Percentiles rank a stretch among this genome's conserved stretches.
Conservation (phyloP, 2,329 filamentous ascomycete genomes). For the Elsinoe batatas region DNA sequence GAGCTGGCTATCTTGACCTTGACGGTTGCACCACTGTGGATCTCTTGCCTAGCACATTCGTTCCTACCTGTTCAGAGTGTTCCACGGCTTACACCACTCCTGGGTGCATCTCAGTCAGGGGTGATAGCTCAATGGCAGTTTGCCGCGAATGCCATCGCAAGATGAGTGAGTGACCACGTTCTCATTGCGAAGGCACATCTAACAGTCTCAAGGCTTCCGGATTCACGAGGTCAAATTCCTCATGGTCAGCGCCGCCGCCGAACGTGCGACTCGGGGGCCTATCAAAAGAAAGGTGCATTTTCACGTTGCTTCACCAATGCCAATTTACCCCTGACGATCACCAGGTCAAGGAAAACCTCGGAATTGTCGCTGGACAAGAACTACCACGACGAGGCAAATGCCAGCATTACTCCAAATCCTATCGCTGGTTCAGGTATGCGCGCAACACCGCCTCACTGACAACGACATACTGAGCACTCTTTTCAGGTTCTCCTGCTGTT, state of each 20-base stretch:
- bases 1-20: slow-evolving; percentile 69
- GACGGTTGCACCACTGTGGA: slow-evolving; percentile 65
- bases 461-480: slow-evolving; percentile 11
- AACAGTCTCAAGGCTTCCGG: slow-evolving; percentile 46
- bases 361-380: slow-evolving; percentile 45
- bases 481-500: slow-evolving; percentile 45
- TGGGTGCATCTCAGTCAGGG: slow-evolving; percentile 62
- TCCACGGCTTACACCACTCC: slow-evolving; percentile 54
- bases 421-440: slow-evolving; percentile 46
- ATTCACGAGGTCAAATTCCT: slow-evolving; percentile 72
- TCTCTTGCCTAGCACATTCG: slow-evolving; percentile 68
- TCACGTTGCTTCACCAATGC: background rate
- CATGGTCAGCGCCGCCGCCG: slow-evolving; percentile 46
- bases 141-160: slow-evolving; percentile 71
- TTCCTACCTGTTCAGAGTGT: slow-evolving; percentile 68
- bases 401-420: slow-evolving; percentile 44
- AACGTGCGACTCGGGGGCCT: slow-evolving; percentile 23
- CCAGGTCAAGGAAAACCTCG: slow-evolving; percentile 42
- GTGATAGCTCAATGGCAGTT: slow-evolving; percentile 61
- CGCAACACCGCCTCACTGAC: background rate
- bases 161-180: slow-evolving; percentile 46
- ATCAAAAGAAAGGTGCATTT: slow-evolving; percentile 22
- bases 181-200: background rate
- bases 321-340: slow-evolving; percentile 11
- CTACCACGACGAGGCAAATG: slow-evolving; percentile 45